Conservation (phyloP, 345 rosid genomes). For the Leavenworthia alabamica region DNA sequence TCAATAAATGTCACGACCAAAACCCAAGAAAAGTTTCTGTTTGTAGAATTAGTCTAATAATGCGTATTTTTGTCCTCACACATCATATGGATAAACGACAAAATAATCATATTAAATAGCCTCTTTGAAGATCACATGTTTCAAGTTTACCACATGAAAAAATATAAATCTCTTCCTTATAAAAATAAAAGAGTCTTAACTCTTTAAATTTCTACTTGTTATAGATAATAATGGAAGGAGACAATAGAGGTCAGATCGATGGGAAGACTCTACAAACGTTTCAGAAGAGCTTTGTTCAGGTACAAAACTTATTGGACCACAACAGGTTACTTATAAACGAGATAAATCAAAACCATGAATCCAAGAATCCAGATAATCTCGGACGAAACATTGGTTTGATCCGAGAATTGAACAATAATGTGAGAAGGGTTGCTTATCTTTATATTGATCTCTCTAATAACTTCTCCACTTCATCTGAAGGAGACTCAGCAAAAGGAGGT, state of each 20-base stretch:
- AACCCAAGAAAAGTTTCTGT: not conserved
- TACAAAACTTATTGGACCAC: slow-evolving; percentile 59
- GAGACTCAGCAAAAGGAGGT: slow-evolving; percentile 45
- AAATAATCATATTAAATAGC: not conserved
- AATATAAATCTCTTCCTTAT: not conserved
- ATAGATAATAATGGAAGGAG: slow-evolving; percentile 52
- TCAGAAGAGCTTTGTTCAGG: slow-evolving; percentile 67
- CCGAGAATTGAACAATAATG: slow-evolving; percentile 74
- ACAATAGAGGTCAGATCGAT: slow-evolving; percentile 46
- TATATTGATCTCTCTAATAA: slow-evolving; percentile 62
- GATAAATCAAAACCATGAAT: slow-evolving; percentile 78
- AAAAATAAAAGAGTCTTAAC: not conserved
- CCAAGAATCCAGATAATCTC: slow-evolving; percentile 61
- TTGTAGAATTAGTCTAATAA: not conserved
- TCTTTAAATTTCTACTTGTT: not conserved
- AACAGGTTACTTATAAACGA: slow-evolving; percentile 63
- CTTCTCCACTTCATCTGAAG: slow-evolving; percentile 64
- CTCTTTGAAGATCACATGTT: not conserved
- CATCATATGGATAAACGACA: not conserved
- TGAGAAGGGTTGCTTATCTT: slow-evolving; percentile 63
- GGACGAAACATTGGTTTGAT: slow-evolving; percentile 66
- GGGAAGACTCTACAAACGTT: slow-evolving; percentile 59
- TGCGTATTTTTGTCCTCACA: not conserved
- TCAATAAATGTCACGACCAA: not conserved
- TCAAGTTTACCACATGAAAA: not conserved